phyloP scores from a whole-genome alignment of 2,329 filamentous ascomycete species.

The Didymella keratinophila region DNA sequence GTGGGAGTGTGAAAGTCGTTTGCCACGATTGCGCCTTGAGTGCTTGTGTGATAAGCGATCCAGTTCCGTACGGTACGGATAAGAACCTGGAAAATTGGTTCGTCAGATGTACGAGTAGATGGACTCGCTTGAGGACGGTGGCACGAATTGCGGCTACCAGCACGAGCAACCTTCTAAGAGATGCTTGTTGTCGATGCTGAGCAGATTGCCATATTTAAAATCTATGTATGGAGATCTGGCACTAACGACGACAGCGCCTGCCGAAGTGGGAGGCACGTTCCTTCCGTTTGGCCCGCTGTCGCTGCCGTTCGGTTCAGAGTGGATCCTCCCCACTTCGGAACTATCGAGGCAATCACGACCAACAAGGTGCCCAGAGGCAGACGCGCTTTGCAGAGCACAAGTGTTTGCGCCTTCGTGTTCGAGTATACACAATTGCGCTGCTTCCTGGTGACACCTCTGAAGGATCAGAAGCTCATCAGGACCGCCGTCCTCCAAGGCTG shows the following conservation, averaged over 20 bases:
- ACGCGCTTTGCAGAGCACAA: not conserved
- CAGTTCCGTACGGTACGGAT: not conserved
- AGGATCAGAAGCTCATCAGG: not conserved
- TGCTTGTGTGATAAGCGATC: not conserved
- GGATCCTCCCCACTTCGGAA: conserved; percentile 18
- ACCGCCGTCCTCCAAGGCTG: conserved; percentile 11
- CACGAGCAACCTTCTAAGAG: not conserved
- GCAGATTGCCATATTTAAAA: not conserved
- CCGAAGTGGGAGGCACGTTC: conserved; percentile 19
- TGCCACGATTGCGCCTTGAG: not conserved
- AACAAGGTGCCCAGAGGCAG: conserved; percentile 17
- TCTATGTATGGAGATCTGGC: conserved; percentile 9
- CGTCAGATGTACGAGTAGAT: not conserved
- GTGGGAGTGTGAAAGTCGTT: not conserved
- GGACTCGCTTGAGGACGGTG: not conserved
- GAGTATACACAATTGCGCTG: not conserved
- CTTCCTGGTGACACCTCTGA: not conserved
- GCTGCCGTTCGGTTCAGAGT: conserved; percentile 1
- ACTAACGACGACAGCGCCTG: conserved; percentile 9
- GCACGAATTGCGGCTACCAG: not conserved
- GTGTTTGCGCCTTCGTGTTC: conserved; percentile 1
- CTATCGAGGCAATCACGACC: conserved; percentile 20
- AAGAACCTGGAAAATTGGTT: not conserved
- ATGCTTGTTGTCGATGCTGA: conserved; percentile 3
- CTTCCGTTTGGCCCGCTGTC: conserved; percentile 22